phyloP scores from a whole-genome alignment of 2,329 filamentous ascomycete species.

The Coniochaeta hoffmannii region DNA sequence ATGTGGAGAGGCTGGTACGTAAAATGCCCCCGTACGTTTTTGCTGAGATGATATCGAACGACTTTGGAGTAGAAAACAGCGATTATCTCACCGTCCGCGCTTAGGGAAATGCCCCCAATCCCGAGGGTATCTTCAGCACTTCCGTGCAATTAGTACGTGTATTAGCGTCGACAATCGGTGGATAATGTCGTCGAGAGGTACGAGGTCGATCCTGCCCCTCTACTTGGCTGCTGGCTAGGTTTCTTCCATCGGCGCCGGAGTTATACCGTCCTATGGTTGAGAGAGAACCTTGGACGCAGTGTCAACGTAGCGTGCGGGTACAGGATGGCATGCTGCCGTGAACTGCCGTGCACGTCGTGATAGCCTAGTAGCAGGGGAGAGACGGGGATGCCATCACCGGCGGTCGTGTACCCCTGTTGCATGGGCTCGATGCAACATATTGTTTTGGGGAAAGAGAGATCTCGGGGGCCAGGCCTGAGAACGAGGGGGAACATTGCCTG shows the following conservation, averaged over 20 bases:
- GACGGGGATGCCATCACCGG: not conserved
- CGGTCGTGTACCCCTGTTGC: not conserved
- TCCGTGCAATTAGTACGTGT: not conserved
- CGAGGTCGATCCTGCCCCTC: not conserved
- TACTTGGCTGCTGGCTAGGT: not conserved
- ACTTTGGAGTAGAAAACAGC: not conserved
- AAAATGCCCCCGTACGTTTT: not conserved
- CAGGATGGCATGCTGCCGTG: not conserved
- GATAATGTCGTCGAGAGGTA: not conserved
- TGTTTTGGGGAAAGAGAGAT: not conserved
- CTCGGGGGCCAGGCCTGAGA: not conserved
- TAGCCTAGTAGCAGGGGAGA: not conserved
- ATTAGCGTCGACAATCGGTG: not conserved
- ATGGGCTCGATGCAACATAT: not conserved
- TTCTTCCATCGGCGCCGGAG: not conserved
- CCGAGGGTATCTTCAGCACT: not conserved
- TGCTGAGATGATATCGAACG: not conserved
- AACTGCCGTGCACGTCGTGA: not conserved
- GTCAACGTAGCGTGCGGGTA: constrained; percentile 1
- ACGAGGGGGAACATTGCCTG: not conserved
- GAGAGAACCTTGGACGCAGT: not conserved
- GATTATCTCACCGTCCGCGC: not conserved
- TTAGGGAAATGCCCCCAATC: not conserved
- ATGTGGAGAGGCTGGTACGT: not conserved
- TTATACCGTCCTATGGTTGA: too few species aligned